Conservation (phyloP, 768 basidiomycete species). For the Podaxis sp. region DNA sequence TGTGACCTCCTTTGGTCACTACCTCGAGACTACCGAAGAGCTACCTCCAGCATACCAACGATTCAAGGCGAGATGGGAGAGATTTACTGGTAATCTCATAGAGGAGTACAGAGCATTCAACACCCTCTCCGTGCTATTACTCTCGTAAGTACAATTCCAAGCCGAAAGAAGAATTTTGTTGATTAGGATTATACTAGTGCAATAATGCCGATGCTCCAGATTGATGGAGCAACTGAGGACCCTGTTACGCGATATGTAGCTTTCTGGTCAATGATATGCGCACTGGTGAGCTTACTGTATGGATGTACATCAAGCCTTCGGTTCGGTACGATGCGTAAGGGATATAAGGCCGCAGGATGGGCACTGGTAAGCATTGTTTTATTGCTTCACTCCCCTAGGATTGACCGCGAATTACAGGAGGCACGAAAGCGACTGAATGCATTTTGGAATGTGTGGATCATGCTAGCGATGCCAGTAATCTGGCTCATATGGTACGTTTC, state of each 20-base stretch:
- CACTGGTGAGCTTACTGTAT: conserved; percentile 57
- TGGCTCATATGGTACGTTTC: conserved; percentile 58
- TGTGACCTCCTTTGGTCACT: neutral
- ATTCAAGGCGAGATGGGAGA: conserved; percentile 13
- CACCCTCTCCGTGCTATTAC: conserved; percentile 15
- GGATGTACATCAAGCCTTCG: conserved; percentile 63
- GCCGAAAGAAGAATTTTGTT: neutral
- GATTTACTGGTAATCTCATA: conserved; percentile 17
- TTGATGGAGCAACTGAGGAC: conserved; percentile 40
- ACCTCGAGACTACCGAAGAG: neutral
- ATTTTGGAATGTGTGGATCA: conserved; percentile 66
- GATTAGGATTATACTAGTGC: conserved; percentile 19
- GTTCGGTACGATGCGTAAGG: conserved; percentile 63
- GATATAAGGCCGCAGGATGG: conserved; percentile 61
- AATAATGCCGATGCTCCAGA: conserved; percentile 31
- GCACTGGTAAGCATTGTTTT: conserved; percentile 40
- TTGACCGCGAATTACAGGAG: conserved; percentile 38
- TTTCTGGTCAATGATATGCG: conserved; percentile 53
- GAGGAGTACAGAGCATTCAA: conserved; percentile 20
- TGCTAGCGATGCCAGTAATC: conserved; percentile 58
- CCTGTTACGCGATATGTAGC: conserved; percentile 54
- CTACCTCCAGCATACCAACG: neutral
- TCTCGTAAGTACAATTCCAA: conserved; percentile 15
- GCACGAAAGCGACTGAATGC: conserved; percentile 35
- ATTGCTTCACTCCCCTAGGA: neutral